Percentiles rank a stretch among this genome's conserved stretches.
Conservation (phyloP, 192 early-diverging fungal genomes). For the Mortierella hygrophila region DNA sequence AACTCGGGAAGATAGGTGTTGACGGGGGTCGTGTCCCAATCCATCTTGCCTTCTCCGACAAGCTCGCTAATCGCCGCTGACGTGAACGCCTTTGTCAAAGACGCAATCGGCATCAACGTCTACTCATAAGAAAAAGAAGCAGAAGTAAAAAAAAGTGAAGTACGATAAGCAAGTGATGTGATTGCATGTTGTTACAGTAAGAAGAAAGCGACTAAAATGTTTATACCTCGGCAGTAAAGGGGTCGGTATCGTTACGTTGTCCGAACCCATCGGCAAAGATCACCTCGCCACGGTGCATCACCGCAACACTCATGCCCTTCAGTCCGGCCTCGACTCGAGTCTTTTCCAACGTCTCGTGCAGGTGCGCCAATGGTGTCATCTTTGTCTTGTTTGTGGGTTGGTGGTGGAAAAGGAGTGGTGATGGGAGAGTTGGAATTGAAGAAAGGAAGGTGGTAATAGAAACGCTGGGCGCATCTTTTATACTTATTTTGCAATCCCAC, state of each 20-base stretch:
- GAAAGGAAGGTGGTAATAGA: not conserved
- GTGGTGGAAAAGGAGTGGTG: not conserved
- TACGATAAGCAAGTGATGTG: not conserved
- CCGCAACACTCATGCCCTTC: not conserved
- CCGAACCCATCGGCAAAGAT: not conserved
- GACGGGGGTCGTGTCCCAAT: conserved; percentile 10
- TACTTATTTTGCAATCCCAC: too few relatives aligned
- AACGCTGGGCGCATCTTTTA: too few relatives aligned
- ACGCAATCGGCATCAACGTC: conserved; percentile 18
- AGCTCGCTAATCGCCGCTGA: conserved; percentile 10
- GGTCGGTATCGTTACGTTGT: not conserved
- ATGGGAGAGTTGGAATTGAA: not conserved
- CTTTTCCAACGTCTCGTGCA: not conserved
- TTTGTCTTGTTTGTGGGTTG: not conserved
- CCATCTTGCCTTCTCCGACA: conserved; percentile 14
- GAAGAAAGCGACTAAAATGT: not conserved
- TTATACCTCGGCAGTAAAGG: not conserved
- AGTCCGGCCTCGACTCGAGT: not conserved
- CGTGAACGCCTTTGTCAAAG: conserved; percentile 12
- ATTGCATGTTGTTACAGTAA: too few relatives aligned
- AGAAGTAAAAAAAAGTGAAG: too few relatives aligned
- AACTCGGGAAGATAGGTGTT: conserved; percentile 9
- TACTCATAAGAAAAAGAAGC: not conserved
- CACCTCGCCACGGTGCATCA: not conserved
- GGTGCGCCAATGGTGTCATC: not conserved